Evolutionary conservation across 345 rosid genomes (phyloP).

Genomic region (Cochlearia excelsa): DNA sequence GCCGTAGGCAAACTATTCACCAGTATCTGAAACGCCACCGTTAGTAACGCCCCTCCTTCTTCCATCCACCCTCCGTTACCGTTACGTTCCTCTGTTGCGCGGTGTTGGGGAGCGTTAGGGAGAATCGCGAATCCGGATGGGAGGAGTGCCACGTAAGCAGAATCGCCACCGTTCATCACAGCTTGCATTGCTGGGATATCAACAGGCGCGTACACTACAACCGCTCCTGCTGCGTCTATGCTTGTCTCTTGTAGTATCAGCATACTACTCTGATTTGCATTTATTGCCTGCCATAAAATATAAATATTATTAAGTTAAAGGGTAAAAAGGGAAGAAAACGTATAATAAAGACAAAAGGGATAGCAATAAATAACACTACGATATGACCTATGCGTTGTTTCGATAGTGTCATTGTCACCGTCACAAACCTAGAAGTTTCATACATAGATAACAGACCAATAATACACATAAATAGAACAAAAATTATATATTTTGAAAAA

Average conservation of each 20-base stretch:
- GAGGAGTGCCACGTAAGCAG: slow-evolving; percentile 85
- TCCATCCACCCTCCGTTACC: slow-evolving; percentile 38
- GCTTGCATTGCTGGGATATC: slow-evolving; percentile 94
- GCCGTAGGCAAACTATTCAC: slow-evolving; percentile 94
- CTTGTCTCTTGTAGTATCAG: slow-evolving; percentile 92
- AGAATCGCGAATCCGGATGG: slow-evolving; percentile 92
- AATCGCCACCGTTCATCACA: slow-evolving; percentile 96
- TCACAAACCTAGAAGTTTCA: neutral
- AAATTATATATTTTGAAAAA: neutral
- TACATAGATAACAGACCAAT: neutral
- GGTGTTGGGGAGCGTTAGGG: slow-evolving; percentile 47
- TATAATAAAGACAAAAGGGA: neutral
- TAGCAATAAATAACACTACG: neutral
- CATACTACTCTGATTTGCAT: slow-evolving; percentile 91
- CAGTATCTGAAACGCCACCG: slow-evolving; percentile 92
- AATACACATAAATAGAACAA: neutral
- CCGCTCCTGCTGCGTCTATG: slow-evolving; percentile 90
- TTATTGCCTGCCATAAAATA: slow-evolving; percentile 57
- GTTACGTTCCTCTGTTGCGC: slow-evolving; percentile 28
- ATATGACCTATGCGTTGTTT: neutral
- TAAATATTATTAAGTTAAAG: neutral
- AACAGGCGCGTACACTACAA: slow-evolving; percentile 97
- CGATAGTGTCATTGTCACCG: slow-evolving; percentile 28
- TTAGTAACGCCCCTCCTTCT: slow-evolving; percentile 78
- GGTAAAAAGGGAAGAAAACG: neutral